Percentiles rank a stretch among this genome's conserved stretches.
Conservation (phyloP, 179 eudicot genomes). For the Camellia oleifera region DNA sequence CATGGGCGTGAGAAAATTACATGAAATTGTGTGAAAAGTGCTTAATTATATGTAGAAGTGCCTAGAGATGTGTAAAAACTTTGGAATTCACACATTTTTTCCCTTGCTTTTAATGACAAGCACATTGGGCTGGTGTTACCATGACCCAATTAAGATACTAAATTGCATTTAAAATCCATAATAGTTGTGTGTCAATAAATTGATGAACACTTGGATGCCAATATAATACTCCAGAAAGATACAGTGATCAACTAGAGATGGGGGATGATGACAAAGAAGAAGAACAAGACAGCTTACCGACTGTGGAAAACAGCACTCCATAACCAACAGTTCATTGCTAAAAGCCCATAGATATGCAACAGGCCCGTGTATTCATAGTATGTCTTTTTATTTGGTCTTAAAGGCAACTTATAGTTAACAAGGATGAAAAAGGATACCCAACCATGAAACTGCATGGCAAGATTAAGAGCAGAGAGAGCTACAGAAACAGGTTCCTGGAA, state of each 20-base stretch:
- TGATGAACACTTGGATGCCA: background rate
- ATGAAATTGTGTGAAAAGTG: too few relatives aligned
- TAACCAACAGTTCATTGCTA: conserved; percentile 76
- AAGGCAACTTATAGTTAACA: conserved; percentile 64
- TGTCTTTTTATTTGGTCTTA: conserved; percentile 50
- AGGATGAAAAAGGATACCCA: conserved; percentile 84
- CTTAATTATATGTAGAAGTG: too few relatives aligned
- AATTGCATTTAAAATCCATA: background rate
- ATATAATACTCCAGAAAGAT: background rate
- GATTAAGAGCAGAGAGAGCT: conserved; percentile 77
- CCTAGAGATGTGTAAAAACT: too few relatives aligned
- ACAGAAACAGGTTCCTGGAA: conserved; percentile 91
- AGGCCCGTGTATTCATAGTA: conserved; percentile 75
- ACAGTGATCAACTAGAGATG: background rate
- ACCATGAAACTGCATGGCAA: conserved; percentile 80
- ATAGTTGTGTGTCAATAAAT: background rate
- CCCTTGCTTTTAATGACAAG: too few relatives aligned
- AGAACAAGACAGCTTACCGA: conserved; percentile 45
- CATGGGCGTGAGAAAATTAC: too few relatives aligned
- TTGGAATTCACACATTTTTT: too few relatives aligned
- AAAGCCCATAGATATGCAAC: conserved; percentile 81
- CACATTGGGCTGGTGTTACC: too few relatives aligned
- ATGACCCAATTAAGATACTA: background rate
- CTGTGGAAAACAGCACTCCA: conserved; percentile 94
- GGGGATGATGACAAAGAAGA: background rate